Percentiles rank a stretch among this genome's conserved stretches.
These are phyloP conservation scores for Calocybe indica DNA, from an alignment of 768 basidiomycete genomes.

Conservation along the genomic window DNA sequence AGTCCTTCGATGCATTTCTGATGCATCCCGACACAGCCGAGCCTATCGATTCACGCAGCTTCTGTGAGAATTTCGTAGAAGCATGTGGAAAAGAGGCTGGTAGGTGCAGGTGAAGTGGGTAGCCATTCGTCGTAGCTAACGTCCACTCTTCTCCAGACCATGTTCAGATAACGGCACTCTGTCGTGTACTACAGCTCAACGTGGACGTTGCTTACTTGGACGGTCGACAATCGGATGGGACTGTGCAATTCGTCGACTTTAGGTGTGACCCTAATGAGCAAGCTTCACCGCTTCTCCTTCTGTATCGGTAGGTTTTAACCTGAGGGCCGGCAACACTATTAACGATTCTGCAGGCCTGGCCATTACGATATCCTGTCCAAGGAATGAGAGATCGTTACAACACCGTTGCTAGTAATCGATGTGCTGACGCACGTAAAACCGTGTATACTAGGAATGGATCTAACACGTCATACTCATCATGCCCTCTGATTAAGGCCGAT, in stretches of 20 bases:
- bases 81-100: constrained; percentile 75
- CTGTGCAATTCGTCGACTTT: constrained; percentile 66
- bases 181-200: constrained; percentile 58
- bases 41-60: constrained; percentile 50
- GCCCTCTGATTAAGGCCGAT: no score
- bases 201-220: constrained; percentile 80
- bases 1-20: constrained; percentile 65
- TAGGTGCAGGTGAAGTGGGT: constrained; percentile 14
- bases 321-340: background rate
- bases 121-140: background rate
- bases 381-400: background rate
- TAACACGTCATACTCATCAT: no score
- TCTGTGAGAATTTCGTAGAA: constrained; percentile 78
- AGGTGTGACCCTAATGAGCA: constrained; percentile 36
- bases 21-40: constrained; percentile 68
- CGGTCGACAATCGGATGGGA: constrained; percentile 42
- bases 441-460: background rate
- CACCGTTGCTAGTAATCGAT: background rate
- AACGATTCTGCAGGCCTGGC: constrained; percentile 52
- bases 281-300: constrained; percentile 51
- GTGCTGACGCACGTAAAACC: background rate
- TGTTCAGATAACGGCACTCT: constrained; percentile 75
- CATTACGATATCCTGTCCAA: constrained; percentile 73
- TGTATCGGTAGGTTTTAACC: constrained; percentile 55
- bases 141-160: constrained; percentile 50